Evolutionary conservation across 768 basidiomycete genomes (phyloP), one percentile per base, ranked within the genome.

Genomic region (Naganishia onofrii): DNA sequence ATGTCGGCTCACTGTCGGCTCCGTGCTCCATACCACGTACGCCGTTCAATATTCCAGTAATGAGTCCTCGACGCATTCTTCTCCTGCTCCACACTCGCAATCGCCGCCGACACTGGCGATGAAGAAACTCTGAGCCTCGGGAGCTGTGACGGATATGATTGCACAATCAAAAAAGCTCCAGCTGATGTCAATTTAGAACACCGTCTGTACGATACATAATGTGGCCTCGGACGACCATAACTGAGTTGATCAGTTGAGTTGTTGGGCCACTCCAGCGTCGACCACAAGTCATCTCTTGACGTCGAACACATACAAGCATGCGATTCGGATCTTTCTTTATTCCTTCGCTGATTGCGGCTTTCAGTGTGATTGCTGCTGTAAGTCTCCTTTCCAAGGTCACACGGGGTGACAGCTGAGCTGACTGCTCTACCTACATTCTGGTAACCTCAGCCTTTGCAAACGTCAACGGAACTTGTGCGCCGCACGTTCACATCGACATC

Each of bases 401-500:
- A 31, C 6, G 32, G 31, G 29, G 12, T 55, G 21, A 8, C 7
- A n/a, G 48, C 48, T 51, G 13, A n/a, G 48, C 48, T 51, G 13
- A 51, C 12, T 3, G 21, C 21, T 2, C 9, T 7, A 9, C 54
- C 29, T 29, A 8, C 32, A 32, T 36, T 36, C 28, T 31, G 8
- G 1, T 42, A 28, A 9, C 21, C 8, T 13, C 34, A 63, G 60
- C 60, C 60, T 42, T 8, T 44, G n/a, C 38, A n/a, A 44, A 26
- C n/a, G 42, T 26, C 60, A 26, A 46, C 60, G n/a, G 42, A 13
- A 26, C 28, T 63, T 7, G 38, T 63, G 36, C 23, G 34, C 6
- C 60, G 60, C 3, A 29, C 60, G 6, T 74, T 71, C 44, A 53
- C 64, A 4, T 56, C 56, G 7, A 60, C 51, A 21, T 3, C 53